These are phyloP conservation scores for Arthrobotrys entomopaga DNA, from an alignment of 2,329 filamentous ascomycete species.

Conservation along the genomic window DNA sequence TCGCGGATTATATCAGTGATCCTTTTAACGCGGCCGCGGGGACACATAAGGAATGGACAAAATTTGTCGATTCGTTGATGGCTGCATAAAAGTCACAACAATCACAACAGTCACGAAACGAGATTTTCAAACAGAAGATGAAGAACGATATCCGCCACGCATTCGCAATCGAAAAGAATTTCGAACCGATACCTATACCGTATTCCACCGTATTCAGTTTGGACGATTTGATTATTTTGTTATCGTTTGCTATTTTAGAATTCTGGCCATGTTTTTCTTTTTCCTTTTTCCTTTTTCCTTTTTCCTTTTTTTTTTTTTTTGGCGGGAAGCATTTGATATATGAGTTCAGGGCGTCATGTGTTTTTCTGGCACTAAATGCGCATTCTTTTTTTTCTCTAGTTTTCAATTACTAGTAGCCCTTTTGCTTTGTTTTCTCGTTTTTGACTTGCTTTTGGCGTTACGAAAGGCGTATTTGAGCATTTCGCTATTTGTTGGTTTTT, in stretches of 20 bases:
- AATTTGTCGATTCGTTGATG: slow-evolving; percentile 42
- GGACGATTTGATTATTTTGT: slow-evolving; percentile 14
- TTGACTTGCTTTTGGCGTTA: slow-evolving; percentile 22
- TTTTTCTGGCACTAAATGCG: slow-evolving; percentile 20
- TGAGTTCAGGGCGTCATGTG: slow-evolving; percentile 43
- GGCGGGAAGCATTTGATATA: slow-evolving; percentile 34
- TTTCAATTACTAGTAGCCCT: slow-evolving; percentile 31
- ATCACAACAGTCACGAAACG: slow-evolving; percentile 13
- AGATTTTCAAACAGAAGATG: slow-evolving; percentile 3
- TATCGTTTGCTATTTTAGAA: slow-evolving; percentile 15
- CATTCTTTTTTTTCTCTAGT: slow-evolving; percentile 18
- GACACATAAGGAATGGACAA: slow-evolving; percentile 44
- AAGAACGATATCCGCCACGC: neutral
- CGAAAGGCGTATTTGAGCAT: slow-evolving; percentile 24
- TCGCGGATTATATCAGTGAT: slow-evolving; percentile 36
- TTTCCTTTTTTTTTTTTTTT: neutral
- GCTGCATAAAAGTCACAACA: slow-evolving; percentile 22
- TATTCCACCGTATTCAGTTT: slow-evolving; percentile 41
- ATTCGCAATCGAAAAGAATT: slow-evolving; percentile 16
- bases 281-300: no score
- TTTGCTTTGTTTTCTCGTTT: neutral
- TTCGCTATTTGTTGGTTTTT: slow-evolving; percentile 6
- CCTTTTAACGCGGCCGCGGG: slow-evolving; percentile 42
- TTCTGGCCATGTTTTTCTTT: slow-evolving; percentile 20
- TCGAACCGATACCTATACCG: slow-evolving; percentile 36